Evolutionary conservation across 2,329 filamentous ascomycete species (phyloP).

Genomic region (Hypomyces rosellus): DNA sequence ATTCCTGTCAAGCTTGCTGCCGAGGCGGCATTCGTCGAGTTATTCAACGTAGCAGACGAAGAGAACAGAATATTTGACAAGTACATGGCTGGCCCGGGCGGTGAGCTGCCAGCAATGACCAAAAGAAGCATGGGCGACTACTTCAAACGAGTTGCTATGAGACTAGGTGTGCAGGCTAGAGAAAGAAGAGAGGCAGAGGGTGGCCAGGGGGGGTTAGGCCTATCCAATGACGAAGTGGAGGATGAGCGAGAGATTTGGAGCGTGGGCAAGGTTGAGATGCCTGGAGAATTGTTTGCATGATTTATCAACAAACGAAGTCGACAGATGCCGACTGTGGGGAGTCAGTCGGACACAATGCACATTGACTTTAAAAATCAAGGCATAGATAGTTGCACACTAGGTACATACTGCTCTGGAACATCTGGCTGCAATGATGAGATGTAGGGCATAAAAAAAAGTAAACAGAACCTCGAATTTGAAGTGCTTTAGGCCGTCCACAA

Average conservation of each 20-base stretch:
- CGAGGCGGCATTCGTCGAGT: slow-evolving; percentile 85
- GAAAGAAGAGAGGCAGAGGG: slow-evolving; percentile 90
- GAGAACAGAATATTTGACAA: slow-evolving; percentile 85
- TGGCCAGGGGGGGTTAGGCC: slow-evolving; percentile 74
- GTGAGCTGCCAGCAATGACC: slow-evolving; percentile 60
- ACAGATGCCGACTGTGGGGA: no score
- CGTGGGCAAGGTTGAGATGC: slow-evolving; percentile 80
- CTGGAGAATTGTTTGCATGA: slow-evolving; percentile 51
- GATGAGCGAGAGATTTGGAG: slow-evolving; percentile 96
- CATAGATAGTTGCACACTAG: no score
- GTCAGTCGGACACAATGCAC: no score
- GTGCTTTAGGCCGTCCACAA: no score
- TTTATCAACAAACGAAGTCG: neutral
- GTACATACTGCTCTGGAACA: no score
- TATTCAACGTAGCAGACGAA: slow-evolving; percentile 86
- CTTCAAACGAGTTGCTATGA: slow-evolving; percentile 85
- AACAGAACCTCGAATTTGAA: no score
- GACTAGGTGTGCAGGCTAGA: slow-evolving; percentile 77
- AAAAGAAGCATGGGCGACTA: slow-evolving; percentile 95
- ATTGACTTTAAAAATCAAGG: no score
- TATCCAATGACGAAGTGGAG: slow-evolving; percentile 86
- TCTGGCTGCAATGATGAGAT: no score
- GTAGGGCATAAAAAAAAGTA: no score
- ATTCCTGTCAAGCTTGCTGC: slow-evolving; percentile 95
- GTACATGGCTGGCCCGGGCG: slow-evolving; percentile 67